phyloP scores from a whole-genome alignment of 192 early-diverging fungal species.

The Backusella australiensis region DNA sequence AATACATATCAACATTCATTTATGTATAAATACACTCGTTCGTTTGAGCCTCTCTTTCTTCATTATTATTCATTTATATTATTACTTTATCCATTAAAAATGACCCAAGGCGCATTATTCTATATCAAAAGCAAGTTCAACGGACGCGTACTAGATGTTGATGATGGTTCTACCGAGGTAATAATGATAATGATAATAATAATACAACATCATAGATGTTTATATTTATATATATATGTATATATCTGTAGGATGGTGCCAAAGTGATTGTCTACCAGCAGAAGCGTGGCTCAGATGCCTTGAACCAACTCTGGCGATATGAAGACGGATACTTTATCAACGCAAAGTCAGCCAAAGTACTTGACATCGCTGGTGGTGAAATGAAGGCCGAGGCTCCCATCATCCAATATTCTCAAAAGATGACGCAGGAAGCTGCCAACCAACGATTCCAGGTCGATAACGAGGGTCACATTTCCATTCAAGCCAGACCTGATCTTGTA shows the following conservation, averaged over 20 bases:
- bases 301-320: constrained; percentile 22
- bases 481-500: constrained; percentile 18
- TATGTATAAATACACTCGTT: not conserved
- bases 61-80: not conserved
- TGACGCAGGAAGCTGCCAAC: constrained; percentile 16
- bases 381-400: constrained; percentile 8
- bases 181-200: not conserved
- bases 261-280: constrained; percentile 21
- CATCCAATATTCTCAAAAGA: constrained; percentile 20
- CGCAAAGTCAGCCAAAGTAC: constrained; percentile 22
- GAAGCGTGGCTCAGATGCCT: not conserved
- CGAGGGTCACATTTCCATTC: constrained; percentile 19
- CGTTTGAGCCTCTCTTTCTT: not conserved
- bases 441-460: constrained; percentile 24
- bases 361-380: constrained; percentile 23
- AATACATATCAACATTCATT: not conserved
- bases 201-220: not conserved
- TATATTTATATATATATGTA: not conserved
- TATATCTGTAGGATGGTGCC: constrained; percentile 6
- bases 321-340: constrained; percentile 20
- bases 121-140: constrained; percentile 23
- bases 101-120: constrained; percentile 9
- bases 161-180: constrained; percentile 16
- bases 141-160: constrained; percentile 24
- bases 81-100: not conserved